phyloP scores from a whole-genome alignment of 2,329 filamentous ascomycete species.

The Sordariomycetes sp. region DNA sequence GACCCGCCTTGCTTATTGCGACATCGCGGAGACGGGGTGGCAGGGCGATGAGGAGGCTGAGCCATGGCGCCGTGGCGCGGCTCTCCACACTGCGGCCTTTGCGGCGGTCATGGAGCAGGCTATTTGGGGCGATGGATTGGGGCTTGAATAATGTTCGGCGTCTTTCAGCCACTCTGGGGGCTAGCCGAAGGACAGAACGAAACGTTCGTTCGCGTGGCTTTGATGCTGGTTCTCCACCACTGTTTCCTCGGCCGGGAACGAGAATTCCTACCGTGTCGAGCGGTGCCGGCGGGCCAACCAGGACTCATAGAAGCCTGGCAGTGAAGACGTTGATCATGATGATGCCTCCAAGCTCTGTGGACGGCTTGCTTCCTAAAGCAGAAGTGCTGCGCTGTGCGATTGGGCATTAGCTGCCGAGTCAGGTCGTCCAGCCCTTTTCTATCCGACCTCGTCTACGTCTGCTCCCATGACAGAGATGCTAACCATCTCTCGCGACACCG shows the following conservation, averaged over 20 bases:
- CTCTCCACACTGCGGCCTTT: background rate
- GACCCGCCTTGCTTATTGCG: background rate
- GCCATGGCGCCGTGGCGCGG: background rate
- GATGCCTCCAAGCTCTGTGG: background rate
- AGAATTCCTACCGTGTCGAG: too few species aligned
- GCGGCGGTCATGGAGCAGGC: background rate
- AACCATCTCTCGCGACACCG: too few species aligned
- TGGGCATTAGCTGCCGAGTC: background rate
- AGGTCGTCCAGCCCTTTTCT: too few species aligned
- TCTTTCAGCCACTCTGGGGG: background rate
- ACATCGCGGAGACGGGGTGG: background rate
- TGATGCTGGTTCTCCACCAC: too few species aligned
- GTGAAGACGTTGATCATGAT: background rate
- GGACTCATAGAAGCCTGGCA: background rate
- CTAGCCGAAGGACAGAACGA: too few species aligned
- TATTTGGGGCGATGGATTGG: background rate
- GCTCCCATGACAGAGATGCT: too few species aligned
- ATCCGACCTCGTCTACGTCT: too few species aligned
- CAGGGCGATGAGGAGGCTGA: background rate
- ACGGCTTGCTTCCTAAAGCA: background rate
- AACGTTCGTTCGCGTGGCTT: too few species aligned
- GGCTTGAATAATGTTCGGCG: background rate
- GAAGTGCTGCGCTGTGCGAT: background rate
- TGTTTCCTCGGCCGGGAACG: too few species aligned
- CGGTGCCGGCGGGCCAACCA: too few species aligned